phyloP scores from a whole-genome alignment of 2,329 filamentous ascomycete species.

The Fusarium musae region DNA sequence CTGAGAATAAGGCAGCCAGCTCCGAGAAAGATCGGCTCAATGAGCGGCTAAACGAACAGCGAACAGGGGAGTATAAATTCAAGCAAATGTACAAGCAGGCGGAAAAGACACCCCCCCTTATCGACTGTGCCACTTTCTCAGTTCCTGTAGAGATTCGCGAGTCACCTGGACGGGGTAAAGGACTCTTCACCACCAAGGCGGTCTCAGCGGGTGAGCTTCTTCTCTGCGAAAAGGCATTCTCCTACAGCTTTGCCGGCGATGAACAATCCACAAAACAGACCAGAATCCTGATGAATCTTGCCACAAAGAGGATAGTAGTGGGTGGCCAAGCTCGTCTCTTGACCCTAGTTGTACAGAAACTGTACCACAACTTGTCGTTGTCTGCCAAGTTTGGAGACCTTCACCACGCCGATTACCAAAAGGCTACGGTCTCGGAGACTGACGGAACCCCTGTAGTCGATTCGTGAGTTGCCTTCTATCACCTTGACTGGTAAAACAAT shows the following conservation, averaged over 20 bases:
- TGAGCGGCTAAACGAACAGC: not conserved
- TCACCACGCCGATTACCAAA: not conserved
- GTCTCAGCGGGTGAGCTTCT: not conserved
- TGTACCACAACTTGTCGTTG: not conserved
- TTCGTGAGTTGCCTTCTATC: not conserved
- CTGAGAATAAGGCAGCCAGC: not conserved
- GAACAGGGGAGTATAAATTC: not conserved
- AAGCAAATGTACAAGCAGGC: not conserved
- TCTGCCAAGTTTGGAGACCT: not conserved
- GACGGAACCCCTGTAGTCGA: not conserved
- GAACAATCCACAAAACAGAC: not conserved
- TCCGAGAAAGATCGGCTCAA: not conserved
- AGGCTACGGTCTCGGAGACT: not conserved
- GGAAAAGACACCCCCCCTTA: not conserved
- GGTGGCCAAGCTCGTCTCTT: not conserved
- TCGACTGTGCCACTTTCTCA: not conserved
- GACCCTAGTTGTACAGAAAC: not conserved
- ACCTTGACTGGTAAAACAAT: not conserved
- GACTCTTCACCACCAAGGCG: not conserved
- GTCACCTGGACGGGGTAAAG: not conserved
- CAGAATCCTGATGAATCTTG: not conserved
- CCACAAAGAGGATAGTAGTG: not conserved
- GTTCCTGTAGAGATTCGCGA: not conserved
- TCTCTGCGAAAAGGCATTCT: conserved; percentile 3
- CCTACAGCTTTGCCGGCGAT: not conserved